These are phyloP conservation scores for Saccharum hybrid DNA, from an alignment of 202 grass and related monocot species.

Conservation along the genomic window DNA sequence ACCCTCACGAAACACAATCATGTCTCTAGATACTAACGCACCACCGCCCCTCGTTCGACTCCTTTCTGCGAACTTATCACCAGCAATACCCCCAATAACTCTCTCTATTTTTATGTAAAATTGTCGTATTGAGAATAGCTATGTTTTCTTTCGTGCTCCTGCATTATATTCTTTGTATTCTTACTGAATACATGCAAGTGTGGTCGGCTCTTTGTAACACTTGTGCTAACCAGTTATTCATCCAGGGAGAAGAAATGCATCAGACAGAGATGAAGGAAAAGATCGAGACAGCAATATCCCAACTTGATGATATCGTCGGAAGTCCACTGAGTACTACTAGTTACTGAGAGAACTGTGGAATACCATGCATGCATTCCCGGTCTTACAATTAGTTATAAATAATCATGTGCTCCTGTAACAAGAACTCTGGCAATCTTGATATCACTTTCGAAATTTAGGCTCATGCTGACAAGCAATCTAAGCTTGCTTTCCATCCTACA, in stretches of 20 bases:
- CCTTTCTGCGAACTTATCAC: no score
- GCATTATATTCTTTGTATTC: background rate
- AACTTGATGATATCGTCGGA: slow-evolving; percentile 4
- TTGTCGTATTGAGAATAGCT: no score
- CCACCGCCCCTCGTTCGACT: no score
- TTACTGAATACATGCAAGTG: background rate
- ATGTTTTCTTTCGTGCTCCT: background rate
- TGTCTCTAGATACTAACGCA: no score
- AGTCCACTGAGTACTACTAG: slow-evolving; percentile 40
- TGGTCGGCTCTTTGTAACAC: background rate
- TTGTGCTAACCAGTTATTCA: background rate
- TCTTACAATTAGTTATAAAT: background rate
- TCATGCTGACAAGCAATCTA: background rate
- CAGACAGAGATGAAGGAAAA: slow-evolving; percentile 44
- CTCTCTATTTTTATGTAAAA: no score
- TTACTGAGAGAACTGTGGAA: background rate
- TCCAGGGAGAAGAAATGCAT: slow-evolving; percentile 44
- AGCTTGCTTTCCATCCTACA: background rate
- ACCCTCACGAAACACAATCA: no score
- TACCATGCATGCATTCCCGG: background rate
- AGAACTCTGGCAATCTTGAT: background rate
- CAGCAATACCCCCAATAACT: no score
- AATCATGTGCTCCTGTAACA: background rate
- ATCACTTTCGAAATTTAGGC: background rate
- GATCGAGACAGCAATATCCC: slow-evolving; percentile 45